phyloP scores from a whole-genome alignment of 441 rosid genomes.

The Raphanus hybrid region DNA sequence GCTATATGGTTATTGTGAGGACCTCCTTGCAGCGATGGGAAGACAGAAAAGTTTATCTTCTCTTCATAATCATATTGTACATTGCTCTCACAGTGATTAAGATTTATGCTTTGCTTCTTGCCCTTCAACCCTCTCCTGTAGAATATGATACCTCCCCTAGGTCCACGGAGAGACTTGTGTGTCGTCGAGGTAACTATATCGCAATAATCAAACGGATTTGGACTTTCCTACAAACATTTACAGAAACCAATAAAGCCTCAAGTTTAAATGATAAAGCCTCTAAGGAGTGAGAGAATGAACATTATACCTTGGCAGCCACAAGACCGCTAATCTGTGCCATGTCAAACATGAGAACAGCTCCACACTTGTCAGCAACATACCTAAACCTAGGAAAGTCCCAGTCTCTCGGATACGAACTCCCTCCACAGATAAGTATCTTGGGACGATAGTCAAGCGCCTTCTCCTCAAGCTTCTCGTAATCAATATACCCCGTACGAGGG shows the following conservation, averaged over 20 bases:
- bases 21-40: slow-evolving; percentile 76
- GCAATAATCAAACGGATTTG: slow-evolving; percentile 62
- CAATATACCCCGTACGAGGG: slow-evolving; percentile 61
- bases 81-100: slow-evolving; percentile 50
- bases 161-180: slow-evolving; percentile 73
- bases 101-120: slow-evolving; percentile 51
- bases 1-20: slow-evolving; percentile 80
- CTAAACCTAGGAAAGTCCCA: slow-evolving; percentile 71
- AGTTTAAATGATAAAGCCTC: not conserved
- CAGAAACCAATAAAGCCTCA: slow-evolving; percentile 15
- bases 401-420: slow-evolving; percentile 59
- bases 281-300: slow-evolving; percentile 11
- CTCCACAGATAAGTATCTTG: not conserved
- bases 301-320: slow-evolving; percentile 65
- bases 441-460: not conserved
- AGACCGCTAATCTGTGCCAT: slow-evolving; percentile 83
- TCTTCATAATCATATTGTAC: slow-evolving; percentile 61
- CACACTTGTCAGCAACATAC: slow-evolving; percentile 65
- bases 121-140: slow-evolving; percentile 60
- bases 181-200: slow-evolving; percentile 77
- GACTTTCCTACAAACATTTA: slow-evolving; percentile 51
- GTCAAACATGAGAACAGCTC: slow-evolving; percentile 70
- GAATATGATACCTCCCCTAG: slow-evolving; percentile 73
- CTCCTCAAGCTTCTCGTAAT: slow-evolving; percentile 19
- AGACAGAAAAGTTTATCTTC: slow-evolving; percentile 67